phyloP scores from a whole-genome alignment of 305 asterid species.

The Lippia alba region DNA sequence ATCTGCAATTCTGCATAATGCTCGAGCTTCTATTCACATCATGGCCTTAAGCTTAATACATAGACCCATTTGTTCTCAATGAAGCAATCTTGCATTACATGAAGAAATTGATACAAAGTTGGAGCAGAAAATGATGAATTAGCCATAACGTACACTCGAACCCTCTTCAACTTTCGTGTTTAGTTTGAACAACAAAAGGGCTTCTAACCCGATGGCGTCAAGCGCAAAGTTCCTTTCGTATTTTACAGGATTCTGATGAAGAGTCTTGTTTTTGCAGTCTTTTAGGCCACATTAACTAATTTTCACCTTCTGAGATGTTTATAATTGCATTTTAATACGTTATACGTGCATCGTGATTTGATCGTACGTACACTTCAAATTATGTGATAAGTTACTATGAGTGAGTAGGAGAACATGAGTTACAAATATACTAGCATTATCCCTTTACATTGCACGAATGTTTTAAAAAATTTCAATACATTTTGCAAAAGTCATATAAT shows the following conservation, averaged over 20 bases:
- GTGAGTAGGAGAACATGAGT: slow-evolving; percentile 4
- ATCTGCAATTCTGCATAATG: too few relatives aligned
- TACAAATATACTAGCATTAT: too few relatives aligned
- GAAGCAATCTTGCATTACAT: too few relatives aligned
- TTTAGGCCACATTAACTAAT: slow-evolving; percentile 46
- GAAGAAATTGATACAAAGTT: too few relatives aligned
- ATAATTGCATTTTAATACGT: slow-evolving; percentile 35
- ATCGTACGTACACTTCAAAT: slow-evolving; percentile 23
- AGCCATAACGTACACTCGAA: background rate
- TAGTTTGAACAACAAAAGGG: slow-evolving; percentile 57
- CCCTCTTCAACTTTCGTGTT: slow-evolving; percentile 16
- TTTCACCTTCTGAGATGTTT: slow-evolving; percentile 40
- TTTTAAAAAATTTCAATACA: too few relatives aligned
- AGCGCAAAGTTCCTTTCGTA: slow-evolving; percentile 31
- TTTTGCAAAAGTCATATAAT: too few relatives aligned
- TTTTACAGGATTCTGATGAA: slow-evolving; percentile 46
- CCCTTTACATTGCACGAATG: too few relatives aligned
- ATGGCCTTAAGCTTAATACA: too few relatives aligned
- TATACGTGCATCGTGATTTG: slow-evolving; percentile 31
- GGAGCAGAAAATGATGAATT: background rate
- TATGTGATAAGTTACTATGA: slow-evolving; percentile 34
- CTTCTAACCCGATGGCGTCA: slow-evolving; percentile 37
- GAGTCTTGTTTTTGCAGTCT: slow-evolving; percentile 27
- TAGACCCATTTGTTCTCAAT: too few relatives aligned
- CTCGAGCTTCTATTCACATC: too few relatives aligned